Evolutionary conservation across 306 rosid species (phyloP).

Genomic region (Cyamopsis tetragonoloba): DNA sequence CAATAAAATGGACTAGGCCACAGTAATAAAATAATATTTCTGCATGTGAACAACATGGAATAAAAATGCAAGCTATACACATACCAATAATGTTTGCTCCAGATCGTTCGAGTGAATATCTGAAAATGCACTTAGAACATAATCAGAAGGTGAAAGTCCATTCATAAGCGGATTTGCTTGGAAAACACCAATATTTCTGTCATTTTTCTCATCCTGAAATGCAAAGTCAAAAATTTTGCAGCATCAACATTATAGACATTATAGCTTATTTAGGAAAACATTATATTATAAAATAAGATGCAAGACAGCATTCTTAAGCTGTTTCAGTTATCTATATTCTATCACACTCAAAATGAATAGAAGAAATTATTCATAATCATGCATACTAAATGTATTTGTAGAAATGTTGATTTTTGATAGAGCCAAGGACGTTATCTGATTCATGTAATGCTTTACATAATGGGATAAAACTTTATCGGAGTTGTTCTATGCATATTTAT

Average conservation of each 20-base stretch:
- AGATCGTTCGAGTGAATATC: slow-evolving; percentile 78
- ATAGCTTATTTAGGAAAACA: too few species aligned
- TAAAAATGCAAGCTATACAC: slow-evolving; percentile 16
- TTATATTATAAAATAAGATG: background rate
- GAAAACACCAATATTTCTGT: slow-evolving; percentile 39
- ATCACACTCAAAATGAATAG: background rate
- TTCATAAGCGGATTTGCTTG: slow-evolving; percentile 66
- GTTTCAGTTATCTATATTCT: background rate
- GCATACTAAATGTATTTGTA: background rate
- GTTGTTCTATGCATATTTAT: background rate
- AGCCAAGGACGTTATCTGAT: background rate
- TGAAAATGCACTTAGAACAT: slow-evolving; percentile 71
- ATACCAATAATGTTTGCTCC: slow-evolving; percentile 86
- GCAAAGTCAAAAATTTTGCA: slow-evolving; percentile 23
- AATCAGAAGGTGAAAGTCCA: slow-evolving; percentile 79
- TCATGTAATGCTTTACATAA: background rate
- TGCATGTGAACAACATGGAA: slow-evolving; percentile 11
- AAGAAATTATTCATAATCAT: background rate
- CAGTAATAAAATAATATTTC: background rate
- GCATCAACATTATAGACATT: slow-evolving; percentile 12
- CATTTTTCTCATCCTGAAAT: slow-evolving; percentile 66
- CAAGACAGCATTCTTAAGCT: background rate
- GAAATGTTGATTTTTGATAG: background rate
- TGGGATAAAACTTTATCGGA: background rate
- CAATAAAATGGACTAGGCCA: background rate